These are phyloP conservation scores for Myrica gale DNA, from an alignment of 306 rosid species.

Conservation along the genomic window DNA sequence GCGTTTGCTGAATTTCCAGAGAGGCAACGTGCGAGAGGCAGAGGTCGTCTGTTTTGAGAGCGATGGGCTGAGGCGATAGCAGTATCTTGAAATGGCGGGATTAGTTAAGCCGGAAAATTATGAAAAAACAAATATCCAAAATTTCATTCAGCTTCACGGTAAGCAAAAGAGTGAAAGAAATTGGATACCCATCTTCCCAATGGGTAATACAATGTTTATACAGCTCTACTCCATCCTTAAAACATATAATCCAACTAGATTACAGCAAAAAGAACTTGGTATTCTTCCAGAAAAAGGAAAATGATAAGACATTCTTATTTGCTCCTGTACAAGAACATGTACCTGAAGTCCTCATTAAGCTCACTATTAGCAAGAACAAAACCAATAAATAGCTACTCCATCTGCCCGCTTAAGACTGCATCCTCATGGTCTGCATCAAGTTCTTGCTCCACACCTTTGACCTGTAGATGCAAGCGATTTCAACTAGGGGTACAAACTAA, in stretches of 20 bases:
- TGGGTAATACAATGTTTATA: neutral
- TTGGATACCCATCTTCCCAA: neutral
- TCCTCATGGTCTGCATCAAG: conserved; percentile 68
- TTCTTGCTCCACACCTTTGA: conserved; percentile 89
- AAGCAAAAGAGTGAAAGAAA: no score
- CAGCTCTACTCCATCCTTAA: neutral
- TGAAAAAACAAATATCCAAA: no score
- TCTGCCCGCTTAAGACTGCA: conserved; percentile 47
- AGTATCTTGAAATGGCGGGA: no score
- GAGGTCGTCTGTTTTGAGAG: no score
- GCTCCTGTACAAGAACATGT: conserved; percentile 31
- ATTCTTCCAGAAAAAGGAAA: neutral
- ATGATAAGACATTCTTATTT: conserved; percentile 7
- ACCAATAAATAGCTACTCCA: conserved; percentile 39
- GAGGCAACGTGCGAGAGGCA: no score
- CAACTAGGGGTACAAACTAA: neutral
- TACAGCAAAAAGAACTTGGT: neutral
- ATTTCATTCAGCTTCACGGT: no score
- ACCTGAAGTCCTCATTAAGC: conserved; percentile 13
- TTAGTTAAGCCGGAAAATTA: no score
- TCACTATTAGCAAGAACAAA: conserved; percentile 14
- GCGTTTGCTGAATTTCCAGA: no score
- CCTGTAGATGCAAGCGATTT: conserved; percentile 48
- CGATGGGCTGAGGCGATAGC: no score
- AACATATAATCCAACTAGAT: neutral